These are phyloP conservation scores for Cyclostephanos tholiformis DNA, from an alignment of 108 stramenopile genomes.

Conservation along the genomic window DNA sequence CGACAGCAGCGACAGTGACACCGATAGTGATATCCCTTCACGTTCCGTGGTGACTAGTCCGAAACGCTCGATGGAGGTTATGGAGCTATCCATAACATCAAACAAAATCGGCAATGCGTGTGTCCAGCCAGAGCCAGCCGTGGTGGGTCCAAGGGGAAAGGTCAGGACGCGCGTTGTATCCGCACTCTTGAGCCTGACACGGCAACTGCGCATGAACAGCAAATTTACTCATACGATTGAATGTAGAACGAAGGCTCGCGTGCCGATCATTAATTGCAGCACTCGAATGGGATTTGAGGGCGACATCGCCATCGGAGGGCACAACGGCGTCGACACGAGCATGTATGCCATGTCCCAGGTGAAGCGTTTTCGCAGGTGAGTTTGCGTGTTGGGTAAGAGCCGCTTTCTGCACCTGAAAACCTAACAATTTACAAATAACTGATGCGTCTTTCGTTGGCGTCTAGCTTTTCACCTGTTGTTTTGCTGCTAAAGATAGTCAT, in stretches of 20 bases:
- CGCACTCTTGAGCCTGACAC: constrained; percentile 48
- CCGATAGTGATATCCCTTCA: neutral
- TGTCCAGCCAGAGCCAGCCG: constrained; percentile 24
- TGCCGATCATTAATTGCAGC: constrained; percentile 80
- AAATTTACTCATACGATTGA: constrained; percentile 50
- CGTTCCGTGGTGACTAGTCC: neutral
- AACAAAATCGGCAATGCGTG: constrained; percentile 32
- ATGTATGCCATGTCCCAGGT: constrained; percentile 62
- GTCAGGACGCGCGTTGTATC: constrained; percentile 51
- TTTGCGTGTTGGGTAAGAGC: neutral
- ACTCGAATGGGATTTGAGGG: constrained; percentile 74
- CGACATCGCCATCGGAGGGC: constrained; percentile 82
- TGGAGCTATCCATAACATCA: constrained; percentile 45
- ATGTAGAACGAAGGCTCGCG: constrained; percentile 58
- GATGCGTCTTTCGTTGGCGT: constrained; percentile 4
- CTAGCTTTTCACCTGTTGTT: constrained; percentile 73
- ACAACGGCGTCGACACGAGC: constrained; percentile 81
- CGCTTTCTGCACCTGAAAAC: neutral
- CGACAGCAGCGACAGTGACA: constrained; percentile 20
- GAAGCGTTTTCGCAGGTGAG: constrained; percentile 67
- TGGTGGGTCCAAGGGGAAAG: constrained; percentile 57
- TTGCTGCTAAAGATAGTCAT: constrained; percentile 76
- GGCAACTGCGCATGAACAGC: constrained; percentile 39
- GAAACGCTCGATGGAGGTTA: constrained; percentile 9
- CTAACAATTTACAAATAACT: too few relatives aligned